phyloP scores from a whole-genome alignment of 1,139 yeast genomes.

The Suhomyces panamericanus region DNA sequence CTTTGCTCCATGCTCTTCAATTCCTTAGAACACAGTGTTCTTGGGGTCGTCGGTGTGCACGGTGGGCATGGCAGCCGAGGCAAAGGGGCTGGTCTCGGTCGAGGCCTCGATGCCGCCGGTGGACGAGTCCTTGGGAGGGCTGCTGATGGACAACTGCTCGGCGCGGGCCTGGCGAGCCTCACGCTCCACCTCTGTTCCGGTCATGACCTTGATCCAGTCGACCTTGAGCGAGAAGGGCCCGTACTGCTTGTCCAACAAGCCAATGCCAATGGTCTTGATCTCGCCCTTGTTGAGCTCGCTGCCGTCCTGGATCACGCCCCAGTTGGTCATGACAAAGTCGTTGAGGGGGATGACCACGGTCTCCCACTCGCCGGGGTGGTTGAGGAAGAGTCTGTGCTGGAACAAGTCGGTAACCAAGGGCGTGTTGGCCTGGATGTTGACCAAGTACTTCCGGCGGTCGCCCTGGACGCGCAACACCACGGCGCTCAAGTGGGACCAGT shows the following conservation, averaged over 20 bases:
- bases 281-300: constrained; percentile 59
- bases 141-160: constrained; percentile 25
- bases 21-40: constrained; percentile 31
- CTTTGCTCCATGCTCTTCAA: no score
- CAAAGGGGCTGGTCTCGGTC: constrained; percentile 23
- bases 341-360: constrained; percentile 74
- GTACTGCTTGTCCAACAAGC: constrained; percentile 74
- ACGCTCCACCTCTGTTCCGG: constrained; percentile 51
- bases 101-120: constrained; percentile 21
- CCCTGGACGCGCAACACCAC: constrained; percentile 73
- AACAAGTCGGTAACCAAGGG: constrained; percentile 77
- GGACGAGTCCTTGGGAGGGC: constrained; percentile 12
- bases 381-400: constrained; percentile 77
- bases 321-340: constrained; percentile 79
- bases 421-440: constrained; percentile 79
- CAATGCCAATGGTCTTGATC: constrained; percentile 75
- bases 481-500: constrained; percentile 60
- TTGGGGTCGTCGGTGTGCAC: constrained; percentile 31
- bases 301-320: constrained; percentile 78
- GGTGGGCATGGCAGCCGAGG: constrained; percentile 20
- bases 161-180: constrained; percentile 35
- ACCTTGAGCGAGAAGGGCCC: constrained; percentile 74
- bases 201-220: constrained; percentile 73
- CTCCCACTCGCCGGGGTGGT: constrained; percentile 81
- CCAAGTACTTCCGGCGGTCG: constrained; percentile 71